Percentiles rank a stretch among this genome's conserved stretches.
Evolutionary conservation across 306 rosid species (phyloP).

Genomic region (Vigna unguiculata): DNA sequence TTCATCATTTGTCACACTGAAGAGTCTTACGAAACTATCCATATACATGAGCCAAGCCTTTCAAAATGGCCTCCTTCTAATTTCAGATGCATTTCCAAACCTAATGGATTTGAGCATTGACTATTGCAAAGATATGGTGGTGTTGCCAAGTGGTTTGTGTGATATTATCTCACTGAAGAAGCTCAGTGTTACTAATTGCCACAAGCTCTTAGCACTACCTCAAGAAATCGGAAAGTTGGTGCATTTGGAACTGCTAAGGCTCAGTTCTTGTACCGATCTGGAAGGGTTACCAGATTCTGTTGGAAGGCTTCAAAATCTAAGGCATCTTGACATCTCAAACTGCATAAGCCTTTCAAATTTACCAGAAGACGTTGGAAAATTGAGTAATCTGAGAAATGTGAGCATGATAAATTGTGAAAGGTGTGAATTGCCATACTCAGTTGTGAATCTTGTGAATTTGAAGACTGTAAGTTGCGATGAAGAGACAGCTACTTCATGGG

Average conservation of each 20-base stretch:
- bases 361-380: constrained; percentile 56
- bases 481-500: constrained; percentile 59
- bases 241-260: constrained; percentile 58
- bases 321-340: constrained; percentile 56
- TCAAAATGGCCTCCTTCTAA: constrained; percentile 32
- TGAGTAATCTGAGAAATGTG: constrained; percentile 50
- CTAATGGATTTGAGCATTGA: constrained; percentile 62
- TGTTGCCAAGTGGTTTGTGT: constrained; percentile 54
- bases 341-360: constrained; percentile 55
- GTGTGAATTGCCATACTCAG: constrained; percentile 52
- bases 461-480: constrained; percentile 64
- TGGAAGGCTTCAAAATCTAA: constrained; percentile 37
- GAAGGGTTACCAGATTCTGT: constrained; percentile 46
- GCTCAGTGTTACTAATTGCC: constrained; percentile 67
- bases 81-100: constrained; percentile 56
- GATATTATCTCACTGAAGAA: constrained; percentile 48
- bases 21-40: constrained; percentile 58
- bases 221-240: constrained; percentile 50
- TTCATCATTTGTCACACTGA: constrained; percentile 46
- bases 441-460: constrained; percentile 47
- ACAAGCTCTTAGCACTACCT: constrained; percentile 56
- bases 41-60: constrained; percentile 57
- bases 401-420: constrained; percentile 60
- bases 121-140: constrained; percentile 57
- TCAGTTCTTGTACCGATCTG: constrained; percentile 62